These are phyloP conservation scores for Chalaropsis ovoidea DNA, from an alignment of 2,329 filamentous ascomycete genomes.

Conservation along the genomic window DNA sequence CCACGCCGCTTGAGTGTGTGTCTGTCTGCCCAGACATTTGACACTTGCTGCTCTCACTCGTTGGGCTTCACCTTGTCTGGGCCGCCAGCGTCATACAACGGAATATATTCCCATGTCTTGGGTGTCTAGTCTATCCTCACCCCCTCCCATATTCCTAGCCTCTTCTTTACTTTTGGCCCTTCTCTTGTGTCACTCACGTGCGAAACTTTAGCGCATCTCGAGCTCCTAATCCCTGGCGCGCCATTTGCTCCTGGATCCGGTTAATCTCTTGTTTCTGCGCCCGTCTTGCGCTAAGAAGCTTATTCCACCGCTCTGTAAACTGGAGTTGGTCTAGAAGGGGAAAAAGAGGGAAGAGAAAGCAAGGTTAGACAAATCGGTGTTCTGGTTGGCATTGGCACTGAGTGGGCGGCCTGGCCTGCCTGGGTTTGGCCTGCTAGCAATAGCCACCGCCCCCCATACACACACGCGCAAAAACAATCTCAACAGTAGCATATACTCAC, in stretches of 20 bases:
- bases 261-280: not conserved
- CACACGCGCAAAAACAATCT: not conserved
- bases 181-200: conserved; percentile 6
- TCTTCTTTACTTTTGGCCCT: not conserved
- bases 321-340: conserved; percentile 5
- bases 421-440: not conserved
- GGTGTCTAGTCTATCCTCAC: not conserved
- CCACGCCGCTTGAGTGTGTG: not conserved
- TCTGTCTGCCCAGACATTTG: not conserved
- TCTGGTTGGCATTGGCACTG: not conserved
- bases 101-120: not conserved
- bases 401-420: not conserved
- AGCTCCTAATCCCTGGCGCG: conserved; percentile 12
- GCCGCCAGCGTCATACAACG: not conserved
- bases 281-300: conserved; percentile 2
- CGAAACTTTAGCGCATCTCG: not conserved
- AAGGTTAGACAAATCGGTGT: not conserved
- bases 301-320: conserved; percentile 4
- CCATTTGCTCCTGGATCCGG: not conserved
- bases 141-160: not conserved
- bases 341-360: not conserved
- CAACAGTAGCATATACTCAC: conserved; percentile 6
- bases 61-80: not conserved
- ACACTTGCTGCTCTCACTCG: not conserved
- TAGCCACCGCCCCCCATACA: not conserved